Evolutionary conservation across 495 filamentous ascomycete species (phyloP).

Genomic region (Aspergillus nanangensis): DNA sequence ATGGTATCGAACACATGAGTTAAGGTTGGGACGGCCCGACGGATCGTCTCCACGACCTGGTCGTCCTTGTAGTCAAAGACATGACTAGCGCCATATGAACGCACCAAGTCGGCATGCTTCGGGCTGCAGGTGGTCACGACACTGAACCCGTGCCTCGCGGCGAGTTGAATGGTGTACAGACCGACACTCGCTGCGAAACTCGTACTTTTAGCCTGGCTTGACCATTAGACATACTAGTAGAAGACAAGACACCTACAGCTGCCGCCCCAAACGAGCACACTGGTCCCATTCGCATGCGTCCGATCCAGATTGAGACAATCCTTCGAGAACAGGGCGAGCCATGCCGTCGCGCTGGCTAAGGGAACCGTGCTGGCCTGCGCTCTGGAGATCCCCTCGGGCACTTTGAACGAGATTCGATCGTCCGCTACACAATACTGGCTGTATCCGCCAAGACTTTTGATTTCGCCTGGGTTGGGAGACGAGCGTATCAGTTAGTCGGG

Average conservation of each 20-base stretch:
- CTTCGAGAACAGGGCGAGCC: constrained; percentile 24
- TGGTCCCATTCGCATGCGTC: not conserved
- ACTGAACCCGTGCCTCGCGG: constrained; percentile 15
- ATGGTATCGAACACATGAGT: constrained; percentile 26
- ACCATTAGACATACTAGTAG: too few relatives aligned
- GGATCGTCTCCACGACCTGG: constrained; percentile 18
- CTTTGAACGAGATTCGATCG: constrained; percentile 20
- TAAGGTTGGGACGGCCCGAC: constrained; percentile 7
- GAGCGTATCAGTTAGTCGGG: too few relatives aligned
- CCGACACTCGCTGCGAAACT: constrained; percentile 26
- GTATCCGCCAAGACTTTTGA: constrained; percentile 17
- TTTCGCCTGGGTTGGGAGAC: too few relatives aligned
- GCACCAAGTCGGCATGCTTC: constrained; percentile 43
- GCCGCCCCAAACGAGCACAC: constrained; percentile 29
- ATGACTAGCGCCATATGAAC: constrained; percentile 38
- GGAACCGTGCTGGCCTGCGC: constrained; percentile 23
- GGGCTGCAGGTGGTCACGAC: constrained; percentile 50
- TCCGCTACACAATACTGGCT: constrained; percentile 22
- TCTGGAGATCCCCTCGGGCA: constrained; percentile 13
- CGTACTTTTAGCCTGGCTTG: not conserved
- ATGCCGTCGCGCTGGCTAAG: constrained; percentile 23
- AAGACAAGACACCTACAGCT: constrained; percentile 15
- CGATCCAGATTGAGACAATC: constrained; percentile 14
- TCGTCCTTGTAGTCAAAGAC: constrained; percentile 50
- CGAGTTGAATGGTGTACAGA: constrained; percentile 28